Evolutionary conservation across 2,329 filamentous ascomycete genomes (phyloP).

Genomic region (Ceratocystis colombiana): DNA sequence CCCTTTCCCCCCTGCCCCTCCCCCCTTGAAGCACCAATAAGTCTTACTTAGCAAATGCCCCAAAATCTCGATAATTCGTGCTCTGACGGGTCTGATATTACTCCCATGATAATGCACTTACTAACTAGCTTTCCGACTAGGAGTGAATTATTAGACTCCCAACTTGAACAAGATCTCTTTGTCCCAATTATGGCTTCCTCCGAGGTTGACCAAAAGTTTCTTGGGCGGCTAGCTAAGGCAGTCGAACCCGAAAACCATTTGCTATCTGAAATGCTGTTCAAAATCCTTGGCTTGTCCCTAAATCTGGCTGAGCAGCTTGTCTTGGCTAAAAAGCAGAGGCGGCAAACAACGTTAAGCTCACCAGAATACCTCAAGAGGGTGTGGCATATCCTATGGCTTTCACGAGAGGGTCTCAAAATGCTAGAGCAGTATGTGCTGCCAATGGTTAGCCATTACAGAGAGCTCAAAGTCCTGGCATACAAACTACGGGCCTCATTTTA

Average conservation of each 20-base stretch:
- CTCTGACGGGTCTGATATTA: not conserved
- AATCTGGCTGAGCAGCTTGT: constrained; percentile 77
- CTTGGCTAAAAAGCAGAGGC: constrained; percentile 70
- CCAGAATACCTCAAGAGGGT: constrained; percentile 75
- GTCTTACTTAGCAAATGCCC: not conserved
- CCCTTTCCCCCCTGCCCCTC: not conserved
- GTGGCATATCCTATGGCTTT: constrained; percentile 86
- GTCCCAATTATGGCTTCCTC: constrained; percentile 69
- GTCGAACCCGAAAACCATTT: constrained; percentile 69
- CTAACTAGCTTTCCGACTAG: constrained; percentile 4
- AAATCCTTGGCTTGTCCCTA: constrained; percentile 81
- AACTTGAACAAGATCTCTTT: constrained; percentile 3
- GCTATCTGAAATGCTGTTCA: constrained; percentile 74
- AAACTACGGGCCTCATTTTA: constrained; percentile 92
- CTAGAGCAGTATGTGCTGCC: constrained; percentile 81
- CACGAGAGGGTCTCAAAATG: constrained; percentile 79
- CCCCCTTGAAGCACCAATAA: not conserved
- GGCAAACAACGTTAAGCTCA: constrained; percentile 66
- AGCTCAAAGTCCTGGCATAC: constrained; percentile 79
- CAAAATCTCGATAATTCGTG: not conserved
- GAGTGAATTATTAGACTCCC: not conserved
- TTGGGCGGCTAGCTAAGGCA: constrained; percentile 75
- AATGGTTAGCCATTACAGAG: constrained; percentile 65
- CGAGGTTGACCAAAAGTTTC: constrained; percentile 94
- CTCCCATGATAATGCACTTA: not conserved